Base-by-base conservation (phyloP, 2,329 filamentous ascomycete species). In the Pyrenochaeta sp. region DNA sequence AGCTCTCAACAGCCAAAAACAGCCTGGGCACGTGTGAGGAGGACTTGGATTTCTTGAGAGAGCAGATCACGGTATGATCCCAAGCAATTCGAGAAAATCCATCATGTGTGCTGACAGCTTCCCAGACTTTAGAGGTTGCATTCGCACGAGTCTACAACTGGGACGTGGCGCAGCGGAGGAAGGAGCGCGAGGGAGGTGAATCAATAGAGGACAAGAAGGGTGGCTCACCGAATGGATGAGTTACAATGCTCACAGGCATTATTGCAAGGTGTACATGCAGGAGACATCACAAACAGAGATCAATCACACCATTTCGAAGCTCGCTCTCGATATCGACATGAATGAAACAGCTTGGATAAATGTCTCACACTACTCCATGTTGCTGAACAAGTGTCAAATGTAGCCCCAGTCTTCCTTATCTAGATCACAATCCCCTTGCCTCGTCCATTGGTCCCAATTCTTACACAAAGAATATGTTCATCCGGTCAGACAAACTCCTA, bases 141-240 rank as follows among this genome's bases (percentile, higher is more conserved):
- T 92, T 94, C 35, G 95, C 95, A 18, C 85, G 95, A 61, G 93
- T 99, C n/a, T 98, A 99, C 78, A 99, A 99, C 77, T 98, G 95
- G 94, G 95, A 99, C 71, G 92, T 99, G 4, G 91, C 94, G 37
- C 91, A 97, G 81, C 91, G 96, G 78, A 84, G 95, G 66, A 97
- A 97, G 81, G 92, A 97, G 56, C 95, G 92, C 76, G 87, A 89
- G 33, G 64, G 58, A 7, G 73, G 69, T 14, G 79, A 82, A 35
- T 79, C 78, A 42, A 78, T 79, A 73, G 76, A 76, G 46, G 76
- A 76, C 51, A 73, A 68, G 56, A 74, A 76, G 51, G 61, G 62
- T 12, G 55, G 50, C 5, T 62, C 63, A 20, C 58, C 60, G 31
- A 68, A 67, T 36, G 67, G 62, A 43, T 41, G 21, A 29, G 35